Evolutionary conservation across 495 filamentous ascomycete genomes (phyloP).

Genomic region (Penicillium cinerascens): DNA sequence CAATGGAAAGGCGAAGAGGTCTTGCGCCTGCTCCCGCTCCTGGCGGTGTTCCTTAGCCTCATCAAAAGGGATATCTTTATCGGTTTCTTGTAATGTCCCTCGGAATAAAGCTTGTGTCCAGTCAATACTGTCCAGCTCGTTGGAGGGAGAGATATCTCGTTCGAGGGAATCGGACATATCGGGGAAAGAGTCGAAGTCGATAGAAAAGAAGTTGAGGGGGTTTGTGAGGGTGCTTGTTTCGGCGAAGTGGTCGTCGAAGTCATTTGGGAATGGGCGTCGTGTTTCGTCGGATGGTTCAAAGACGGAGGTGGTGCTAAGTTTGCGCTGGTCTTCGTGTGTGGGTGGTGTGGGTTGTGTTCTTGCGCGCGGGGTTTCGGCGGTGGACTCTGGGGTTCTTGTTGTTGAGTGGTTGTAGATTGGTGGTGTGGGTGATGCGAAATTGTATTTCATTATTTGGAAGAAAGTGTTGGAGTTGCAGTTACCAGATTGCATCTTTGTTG

Average conservation of each 20-base stretch:
- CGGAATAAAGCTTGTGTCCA: conserved; percentile 37
- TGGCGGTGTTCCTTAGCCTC: background rate
- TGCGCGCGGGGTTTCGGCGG: background rate
- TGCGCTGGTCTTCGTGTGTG: conserved; percentile 1
- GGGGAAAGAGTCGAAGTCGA: conserved; percentile 30
- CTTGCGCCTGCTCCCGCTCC: conserved; percentile 13
- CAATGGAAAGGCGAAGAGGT: conserved; percentile 28
- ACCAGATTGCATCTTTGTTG: conserved; percentile 54
- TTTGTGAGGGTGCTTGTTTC: conserved; percentile 11
- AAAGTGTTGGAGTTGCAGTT: conserved; percentile 29
- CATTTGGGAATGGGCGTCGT: conserved; percentile 21
- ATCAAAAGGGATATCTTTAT: background rate
- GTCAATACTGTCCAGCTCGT: conserved; percentile 27
- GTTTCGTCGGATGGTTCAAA: background rate
- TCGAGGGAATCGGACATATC: conserved; percentile 9
- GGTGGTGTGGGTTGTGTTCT: background rate
- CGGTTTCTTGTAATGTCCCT: conserved; percentile 10
- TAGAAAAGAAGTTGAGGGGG: conserved; percentile 21
- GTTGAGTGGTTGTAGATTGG: conserved; percentile 5
- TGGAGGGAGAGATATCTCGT: conserved; percentile 10
- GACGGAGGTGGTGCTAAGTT: background rate
- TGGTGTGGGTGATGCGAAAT: conserved; percentile 15
- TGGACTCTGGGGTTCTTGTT: conserved; percentile 10
- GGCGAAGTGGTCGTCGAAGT: conserved; percentile 30
- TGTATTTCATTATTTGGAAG: conserved; percentile 37